A percentile compares a stretch with the other conserved stretches of the same genome.
These are phyloP conservation scores for Microascus cirrosus DNA, from an alignment of 2,329 filamentous ascomycete species.

Conservation along the genomic window DNA sequence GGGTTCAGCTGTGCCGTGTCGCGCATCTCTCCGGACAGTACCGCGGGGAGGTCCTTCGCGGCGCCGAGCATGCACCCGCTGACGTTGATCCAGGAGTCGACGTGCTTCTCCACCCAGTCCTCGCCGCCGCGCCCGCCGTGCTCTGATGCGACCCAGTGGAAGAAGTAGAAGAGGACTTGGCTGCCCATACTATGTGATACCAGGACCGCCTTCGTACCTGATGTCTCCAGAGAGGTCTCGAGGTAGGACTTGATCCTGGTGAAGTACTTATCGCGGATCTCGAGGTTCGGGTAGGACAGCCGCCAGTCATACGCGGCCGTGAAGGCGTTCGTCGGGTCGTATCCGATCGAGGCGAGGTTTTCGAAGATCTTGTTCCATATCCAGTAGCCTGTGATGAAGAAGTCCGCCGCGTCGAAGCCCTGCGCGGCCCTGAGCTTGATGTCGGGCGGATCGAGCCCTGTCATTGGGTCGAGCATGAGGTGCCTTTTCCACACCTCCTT, in stretches of 20 bases:
- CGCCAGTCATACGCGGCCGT: conserved; percentile 83
- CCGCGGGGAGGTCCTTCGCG: conserved; percentile 78
- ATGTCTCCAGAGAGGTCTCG: conserved; percentile 66
- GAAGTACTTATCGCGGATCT: conserved; percentile 88
- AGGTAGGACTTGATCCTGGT: conserved; percentile 83
- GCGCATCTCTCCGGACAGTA: conserved; percentile 94
- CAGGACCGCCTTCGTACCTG: conserved; percentile 70
- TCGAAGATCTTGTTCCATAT: conserved; percentile 99
- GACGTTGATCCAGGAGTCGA: conserved; percentile 97
- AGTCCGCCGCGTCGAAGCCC: conserved; percentile 95
- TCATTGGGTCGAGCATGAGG: conserved; percentile 90
- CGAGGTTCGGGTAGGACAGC: conserved; percentile 79
- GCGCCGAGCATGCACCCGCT: conserved; percentile 96
- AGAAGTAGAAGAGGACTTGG: conserved; percentile 79
- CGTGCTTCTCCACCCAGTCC: conserved; percentile 78
- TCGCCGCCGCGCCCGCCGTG: conserved; percentile 71
- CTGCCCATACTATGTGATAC: conserved; percentile 97
- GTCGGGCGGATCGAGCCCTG: conserved; percentile 79
- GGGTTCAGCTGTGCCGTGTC: conserved; percentile 94
- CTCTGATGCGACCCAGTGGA: conserved; percentile 69
- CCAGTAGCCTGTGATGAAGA: conserved; percentile 89
- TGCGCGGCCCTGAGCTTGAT: conserved; percentile 89
- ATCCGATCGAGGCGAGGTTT: conserved; percentile 90
- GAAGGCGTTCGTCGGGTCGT: conserved; percentile 71
- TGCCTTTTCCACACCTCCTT: conserved; percentile 93